Percentiles rank a stretch among this genome's conserved stretches.
phyloP scores from a whole-genome alignment of 1,284 basidiomycete species.

The Pseudozyma pruni region DNA sequence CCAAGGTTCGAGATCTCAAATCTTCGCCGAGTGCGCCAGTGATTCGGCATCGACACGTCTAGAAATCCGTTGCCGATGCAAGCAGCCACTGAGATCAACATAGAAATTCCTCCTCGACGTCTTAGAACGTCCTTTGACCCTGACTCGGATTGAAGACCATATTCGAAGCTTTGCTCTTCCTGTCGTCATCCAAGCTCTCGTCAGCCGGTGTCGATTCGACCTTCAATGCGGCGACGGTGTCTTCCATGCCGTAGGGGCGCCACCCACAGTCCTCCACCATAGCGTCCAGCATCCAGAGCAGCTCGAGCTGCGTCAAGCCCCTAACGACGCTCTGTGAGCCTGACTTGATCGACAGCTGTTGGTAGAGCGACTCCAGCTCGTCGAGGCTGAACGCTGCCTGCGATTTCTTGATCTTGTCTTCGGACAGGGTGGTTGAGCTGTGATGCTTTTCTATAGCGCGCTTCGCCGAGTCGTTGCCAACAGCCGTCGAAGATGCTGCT shows the following conservation, averaged over 20 bases:
- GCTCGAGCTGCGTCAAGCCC: constrained; percentile 19
- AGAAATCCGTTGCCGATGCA: no score
- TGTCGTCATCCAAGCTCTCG: constrained; percentile 8
- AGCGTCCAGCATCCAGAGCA: constrained; percentile 18
- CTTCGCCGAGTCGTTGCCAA: neutral
- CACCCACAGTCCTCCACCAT: constrained; percentile 30
- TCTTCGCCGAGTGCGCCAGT: no score
- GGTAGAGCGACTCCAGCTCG: constrained; percentile 9
- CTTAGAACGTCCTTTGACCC: constrained; percentile 31
- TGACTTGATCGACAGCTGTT: neutral
- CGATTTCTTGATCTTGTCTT: constrained; percentile 27
- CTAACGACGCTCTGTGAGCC: neutral
- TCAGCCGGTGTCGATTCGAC: constrained; percentile 22
- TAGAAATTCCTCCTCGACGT: neutral
- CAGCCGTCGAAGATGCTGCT: neutral
- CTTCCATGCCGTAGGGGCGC: constrained; percentile 9
- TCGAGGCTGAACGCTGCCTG: constrained; percentile 10
- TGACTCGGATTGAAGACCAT: constrained; percentile 26
- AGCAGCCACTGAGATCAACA: no score
- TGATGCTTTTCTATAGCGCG: constrained; percentile 14
- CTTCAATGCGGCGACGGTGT: constrained; percentile 17
- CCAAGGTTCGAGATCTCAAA: no score
- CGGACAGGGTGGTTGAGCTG: constrained; percentile 14
- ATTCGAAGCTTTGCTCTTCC: constrained; percentile 26
- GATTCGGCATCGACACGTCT: no score